These are phyloP conservation scores for Phtheirospermum japonicum DNA, from an alignment of 257 asterid species.

Conservation along the genomic window DNA sequence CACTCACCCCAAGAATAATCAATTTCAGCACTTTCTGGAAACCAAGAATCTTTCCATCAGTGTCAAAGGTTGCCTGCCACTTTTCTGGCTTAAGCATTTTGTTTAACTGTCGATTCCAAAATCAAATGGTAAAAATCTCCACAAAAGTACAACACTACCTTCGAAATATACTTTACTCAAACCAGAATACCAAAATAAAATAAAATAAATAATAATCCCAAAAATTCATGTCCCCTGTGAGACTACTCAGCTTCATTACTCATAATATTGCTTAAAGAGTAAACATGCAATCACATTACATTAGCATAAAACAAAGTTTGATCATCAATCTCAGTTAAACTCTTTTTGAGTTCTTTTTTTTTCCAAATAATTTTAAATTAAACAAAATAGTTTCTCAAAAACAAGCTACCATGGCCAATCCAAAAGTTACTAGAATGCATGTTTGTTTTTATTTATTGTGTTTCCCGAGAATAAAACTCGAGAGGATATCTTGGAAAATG, in stretches of 20 bases:
- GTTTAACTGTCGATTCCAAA: constrained; percentile 54
- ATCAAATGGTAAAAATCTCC: constrained; percentile 21
- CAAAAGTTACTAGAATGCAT: no score
- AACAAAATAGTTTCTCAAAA: no score
- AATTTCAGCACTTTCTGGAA: constrained; percentile 79
- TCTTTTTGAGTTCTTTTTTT: background rate
- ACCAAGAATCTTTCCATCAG: constrained; percentile 85
- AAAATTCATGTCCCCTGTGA: constrained; percentile 13
- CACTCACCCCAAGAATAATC: constrained; percentile 84
- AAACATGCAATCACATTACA: no score
- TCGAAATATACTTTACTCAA: constrained; percentile 9
- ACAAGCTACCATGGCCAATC: no score
- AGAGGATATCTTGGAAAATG: no score
- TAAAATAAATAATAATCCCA: constrained; percentile 1
- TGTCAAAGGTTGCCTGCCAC: constrained; percentile 90
- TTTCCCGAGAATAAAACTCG: no score
- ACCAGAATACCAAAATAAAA: background rate
- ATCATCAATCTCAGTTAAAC: background rate
- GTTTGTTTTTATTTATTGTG: no score
- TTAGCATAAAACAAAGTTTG: background rate
- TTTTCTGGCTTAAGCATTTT: constrained; percentile 96
- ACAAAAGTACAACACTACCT: constrained; percentile 17
- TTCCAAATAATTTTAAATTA: background rate
- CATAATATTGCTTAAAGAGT: background rate
- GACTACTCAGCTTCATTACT: background rate